Conservation (phyloP, 2,329 filamentous ascomycete species). For the Rosellinia necatrix region DNA sequence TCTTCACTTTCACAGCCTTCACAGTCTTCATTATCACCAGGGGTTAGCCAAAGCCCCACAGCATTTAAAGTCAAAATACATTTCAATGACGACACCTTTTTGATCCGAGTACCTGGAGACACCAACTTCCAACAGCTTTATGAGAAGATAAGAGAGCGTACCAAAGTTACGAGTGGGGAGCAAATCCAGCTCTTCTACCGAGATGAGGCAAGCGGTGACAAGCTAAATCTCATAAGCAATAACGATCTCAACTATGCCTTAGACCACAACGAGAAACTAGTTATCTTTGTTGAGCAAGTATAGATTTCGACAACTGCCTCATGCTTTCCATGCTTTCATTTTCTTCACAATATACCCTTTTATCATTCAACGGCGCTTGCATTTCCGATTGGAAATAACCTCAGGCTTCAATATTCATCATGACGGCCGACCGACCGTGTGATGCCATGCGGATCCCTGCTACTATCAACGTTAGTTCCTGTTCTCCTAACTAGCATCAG, state of each 20-base stretch:
- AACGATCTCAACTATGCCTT: conserved; percentile 81
- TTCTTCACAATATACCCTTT: conserved; percentile 38
- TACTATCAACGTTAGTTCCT: conserved; percentile 10
- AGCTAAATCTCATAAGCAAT: conserved; percentile 76
- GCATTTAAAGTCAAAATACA: conserved; percentile 94
- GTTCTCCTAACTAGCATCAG: background rate
- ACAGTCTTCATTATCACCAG: conserved; percentile 60
- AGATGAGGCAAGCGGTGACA: conserved; percentile 78
- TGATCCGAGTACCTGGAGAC: conserved; percentile 83
- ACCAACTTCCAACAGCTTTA: conserved; percentile 78
- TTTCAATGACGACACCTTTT: conserved; percentile 89
- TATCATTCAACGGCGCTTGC: conserved; percentile 28
- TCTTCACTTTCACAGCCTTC: conserved; percentile 58
- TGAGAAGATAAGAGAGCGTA: conserved; percentile 81
- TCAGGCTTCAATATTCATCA: conserved; percentile 15
- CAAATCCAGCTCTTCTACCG: conserved; percentile 82
- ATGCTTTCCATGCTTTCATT: conserved; percentile 30
- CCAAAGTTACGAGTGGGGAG: conserved; percentile 73
- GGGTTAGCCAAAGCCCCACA: conserved; percentile 50
- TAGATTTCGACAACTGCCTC: conserved; percentile 37
- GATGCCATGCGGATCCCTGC: conserved; percentile 7
- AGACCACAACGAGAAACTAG: conserved; percentile 83
- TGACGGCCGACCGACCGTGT: conserved; percentile 7
- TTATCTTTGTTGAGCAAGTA: conserved; percentile 69
- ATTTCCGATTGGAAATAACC: conserved; percentile 32